Evolutionary conservation across 306 rosid genomes (phyloP), one percentile per base, ranked within the genome.

Genomic region (Sindora glabra): DNA sequence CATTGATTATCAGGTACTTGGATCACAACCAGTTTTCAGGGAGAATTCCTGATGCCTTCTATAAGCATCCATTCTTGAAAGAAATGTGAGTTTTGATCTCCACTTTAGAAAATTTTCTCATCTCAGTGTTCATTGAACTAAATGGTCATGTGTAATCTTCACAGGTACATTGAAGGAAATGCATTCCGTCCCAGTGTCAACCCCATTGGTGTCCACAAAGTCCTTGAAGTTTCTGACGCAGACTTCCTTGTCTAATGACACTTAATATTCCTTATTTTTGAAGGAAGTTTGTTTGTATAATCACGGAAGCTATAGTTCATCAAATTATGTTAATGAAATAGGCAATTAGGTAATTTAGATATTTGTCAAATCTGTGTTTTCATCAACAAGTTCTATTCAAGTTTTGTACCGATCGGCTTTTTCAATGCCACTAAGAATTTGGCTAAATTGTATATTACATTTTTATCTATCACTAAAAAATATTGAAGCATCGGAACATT

Each of bases 21-120:
- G 95, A 86, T 75, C 96, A 89, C 81, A 94, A 94, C 70, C 99
- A 89, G 74, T 94, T 94, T 69, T 72, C 89, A 5, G 99, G 99
- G 72, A 89, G 97, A 81, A 94, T 94, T 68, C 85, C 97, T 2
- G 85, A 84, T 47, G 80, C 83, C 70, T 89, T 89, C 69, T 94
- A 94, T 56, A 94, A 89, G 73, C 99, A 86, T 81, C 89, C 79
- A 44, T 86, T 84, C 68, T 79, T 94, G 84, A 94, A 94, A 83
- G 99, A 86, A 81, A 86, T 94, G 99, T 94, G 79, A 89, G 99
- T 80, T 62, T 58, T 71, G 48, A 11, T 42, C 5, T 13, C 50
- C n/a, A 26, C 46, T 34, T 22, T 44, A 6, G 6, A 39, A 33
- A 41, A 56, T 38, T 48, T 19, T 1, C 14, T 8, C 38, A 10